Evolutionary conservation across 2,329 filamentous ascomycete species (phyloP).

Genomic region (Xylariaceae sp.): DNA sequence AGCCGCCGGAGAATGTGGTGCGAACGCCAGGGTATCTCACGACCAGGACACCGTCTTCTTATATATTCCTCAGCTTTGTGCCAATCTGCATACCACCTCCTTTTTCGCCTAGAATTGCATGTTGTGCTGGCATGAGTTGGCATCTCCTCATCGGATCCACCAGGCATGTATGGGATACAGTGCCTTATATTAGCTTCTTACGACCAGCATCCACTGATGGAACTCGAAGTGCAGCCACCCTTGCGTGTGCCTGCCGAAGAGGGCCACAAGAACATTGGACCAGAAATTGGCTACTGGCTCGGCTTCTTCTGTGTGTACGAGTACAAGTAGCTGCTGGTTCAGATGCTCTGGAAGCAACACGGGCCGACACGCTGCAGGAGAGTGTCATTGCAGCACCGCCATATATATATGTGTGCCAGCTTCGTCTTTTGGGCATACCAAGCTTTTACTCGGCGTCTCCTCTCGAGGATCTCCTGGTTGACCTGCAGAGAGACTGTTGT

Average conservation of each 20-base stretch:
- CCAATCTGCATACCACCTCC: conserved; percentile 33
- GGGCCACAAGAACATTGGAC: conserved; percentile 10
- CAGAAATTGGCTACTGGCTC: conserved; percentile 3
- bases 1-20: conserved; percentile 1
- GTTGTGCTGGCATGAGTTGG: conserved; percentile 35
- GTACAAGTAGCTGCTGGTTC: not conserved
- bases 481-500: not conserved
- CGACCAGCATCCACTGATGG: conserved; percentile 16
- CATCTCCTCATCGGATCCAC: conserved; percentile 32
- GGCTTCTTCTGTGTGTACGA: not conserved
- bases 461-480: not conserved
- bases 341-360: conserved; percentile 9
- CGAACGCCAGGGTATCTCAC: conserved; percentile 6
- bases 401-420: not conserved
- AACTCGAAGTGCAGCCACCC: conserved; percentile 15
- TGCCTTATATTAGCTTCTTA: conserved; percentile 20
- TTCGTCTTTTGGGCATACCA: not conserved
- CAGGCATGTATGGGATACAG: conserved; percentile 23
- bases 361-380: conserved; percentile 16
- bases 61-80: conserved; percentile 20
- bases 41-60: conserved; percentile 20
- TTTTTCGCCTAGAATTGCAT: conserved; percentile 33
- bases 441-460: not conserved
- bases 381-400: conserved; percentile 9
- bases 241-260: conserved; percentile 11